Evolutionary conservation across 495 filamentous ascomycete genomes (phyloP).

Genomic region (Venustampulla echinocandica): DNA sequence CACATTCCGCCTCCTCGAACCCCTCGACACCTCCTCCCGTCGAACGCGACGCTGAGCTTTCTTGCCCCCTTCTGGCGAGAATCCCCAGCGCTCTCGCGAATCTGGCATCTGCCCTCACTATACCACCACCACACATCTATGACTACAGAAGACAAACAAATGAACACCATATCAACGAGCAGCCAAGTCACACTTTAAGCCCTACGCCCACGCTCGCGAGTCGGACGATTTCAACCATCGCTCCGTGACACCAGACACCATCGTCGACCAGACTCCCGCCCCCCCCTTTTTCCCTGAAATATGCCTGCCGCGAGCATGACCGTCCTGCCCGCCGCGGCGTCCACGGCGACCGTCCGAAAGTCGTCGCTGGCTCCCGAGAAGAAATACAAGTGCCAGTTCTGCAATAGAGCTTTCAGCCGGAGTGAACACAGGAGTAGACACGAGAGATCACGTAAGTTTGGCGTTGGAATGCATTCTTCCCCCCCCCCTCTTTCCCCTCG

Average conservation of each 20-base stretch:
- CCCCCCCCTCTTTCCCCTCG: constrained; percentile 1
- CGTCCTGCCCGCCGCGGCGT: constrained; percentile 43
- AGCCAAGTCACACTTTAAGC: constrained; percentile 53
- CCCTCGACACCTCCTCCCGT: constrained; percentile 19
- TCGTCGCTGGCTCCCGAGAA: constrained; percentile 67
- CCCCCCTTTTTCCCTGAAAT: no score
- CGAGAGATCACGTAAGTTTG: constrained; percentile 95
- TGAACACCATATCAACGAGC: constrained; percentile 43
- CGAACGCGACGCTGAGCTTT: constrained; percentile 32
- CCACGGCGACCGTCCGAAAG: constrained; percentile 53
- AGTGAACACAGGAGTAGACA: constrained; percentile 96
- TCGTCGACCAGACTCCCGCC: constrained; percentile 26
- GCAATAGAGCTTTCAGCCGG: constrained; percentile 90
- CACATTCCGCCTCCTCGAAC: constrained; percentile 32
- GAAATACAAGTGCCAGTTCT: constrained; percentile 99
- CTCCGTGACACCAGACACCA: constrained; percentile 20
- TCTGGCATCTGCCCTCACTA: constrained; percentile 24
- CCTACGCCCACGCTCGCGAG: constrained; percentile 32
- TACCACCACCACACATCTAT: constrained; percentile 36
- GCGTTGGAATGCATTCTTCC: constrained; percentile 2
- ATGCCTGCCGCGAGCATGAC: constrained; percentile 62
- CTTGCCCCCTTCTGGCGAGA: constrained; percentile 43
- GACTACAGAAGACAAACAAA: constrained; percentile 45
- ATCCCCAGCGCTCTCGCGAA: constrained; percentile 31
- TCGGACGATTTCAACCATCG: constrained; percentile 33